Conservation (phyloP, 768 basidiomycete genomes). For the Trametes cubensis region DNA sequence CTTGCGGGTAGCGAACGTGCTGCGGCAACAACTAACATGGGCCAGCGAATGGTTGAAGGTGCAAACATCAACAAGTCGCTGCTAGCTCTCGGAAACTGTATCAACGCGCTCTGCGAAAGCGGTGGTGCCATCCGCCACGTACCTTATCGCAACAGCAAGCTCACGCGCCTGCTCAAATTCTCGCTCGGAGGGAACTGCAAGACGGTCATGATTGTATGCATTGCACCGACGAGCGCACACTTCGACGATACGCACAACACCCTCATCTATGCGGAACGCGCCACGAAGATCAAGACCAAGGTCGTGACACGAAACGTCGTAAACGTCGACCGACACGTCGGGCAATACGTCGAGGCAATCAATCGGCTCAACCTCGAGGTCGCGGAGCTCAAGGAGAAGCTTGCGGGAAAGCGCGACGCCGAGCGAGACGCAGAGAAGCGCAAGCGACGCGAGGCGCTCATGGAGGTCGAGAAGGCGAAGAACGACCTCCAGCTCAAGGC, state of each 20-base stretch:
- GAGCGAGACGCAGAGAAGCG: slow-evolving; percentile 68
- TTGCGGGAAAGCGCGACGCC: slow-evolving; percentile 66
- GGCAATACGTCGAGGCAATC: slow-evolving; percentile 93
- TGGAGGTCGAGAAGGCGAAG: slow-evolving; percentile 75
- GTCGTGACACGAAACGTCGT: slow-evolving; percentile 94
- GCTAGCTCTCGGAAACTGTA: slow-evolving; percentile 95
- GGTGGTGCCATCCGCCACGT: slow-evolving; percentile 87
- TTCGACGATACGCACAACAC: slow-evolving; percentile 99
- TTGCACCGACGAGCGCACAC: slow-evolving; percentile 92
- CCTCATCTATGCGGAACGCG: slow-evolving; percentile 94
- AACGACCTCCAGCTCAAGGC: slow-evolving; percentile 71
- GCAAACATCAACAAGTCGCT: slow-evolving; percentile 99
- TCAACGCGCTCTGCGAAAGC: slow-evolving; percentile 96
- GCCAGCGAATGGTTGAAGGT: slow-evolving; percentile 96
- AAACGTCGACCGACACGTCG: slow-evolving; percentile 93
- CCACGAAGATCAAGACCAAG: slow-evolving; percentile 98
- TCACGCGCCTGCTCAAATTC: slow-evolving; percentile 96
- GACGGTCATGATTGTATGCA: slow-evolving; percentile 98
- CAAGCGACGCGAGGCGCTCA: slow-evolving; percentile 67
- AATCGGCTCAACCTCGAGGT: slow-evolving; percentile 85
- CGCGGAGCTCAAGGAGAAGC: slow-evolving; percentile 80
- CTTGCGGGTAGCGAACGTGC: slow-evolving; percentile 97
- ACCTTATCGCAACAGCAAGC: slow-evolving; percentile 97
- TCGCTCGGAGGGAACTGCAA: slow-evolving; percentile 98
- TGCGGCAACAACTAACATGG: slow-evolving; percentile 95